Percentiles rank a stretch among this genome's conserved stretches.
Evolutionary conservation across 805 yeast species (phyloP).

Genomic region (Dipodascopsis uninucleata): DNA sequence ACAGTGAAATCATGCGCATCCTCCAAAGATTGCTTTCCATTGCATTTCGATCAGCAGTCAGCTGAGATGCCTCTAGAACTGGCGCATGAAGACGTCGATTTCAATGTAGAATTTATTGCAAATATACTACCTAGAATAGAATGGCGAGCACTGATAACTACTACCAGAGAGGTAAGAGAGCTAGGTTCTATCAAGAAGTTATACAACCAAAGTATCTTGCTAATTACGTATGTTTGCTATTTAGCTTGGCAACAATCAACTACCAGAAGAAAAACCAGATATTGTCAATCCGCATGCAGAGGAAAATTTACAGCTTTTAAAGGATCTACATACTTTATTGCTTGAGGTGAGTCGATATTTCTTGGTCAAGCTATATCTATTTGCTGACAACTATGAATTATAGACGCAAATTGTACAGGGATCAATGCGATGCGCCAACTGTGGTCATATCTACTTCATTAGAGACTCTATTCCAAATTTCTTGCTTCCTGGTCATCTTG

Average conservation of each 20-base stretch:
- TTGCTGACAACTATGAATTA: background rate
- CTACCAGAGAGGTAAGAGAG: slow-evolving; percentile 62
- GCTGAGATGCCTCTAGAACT: slow-evolving; percentile 49
- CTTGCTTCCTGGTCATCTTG: slow-evolving; percentile 89
- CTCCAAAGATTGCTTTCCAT: slow-evolving; percentile 75
- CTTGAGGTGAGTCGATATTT: slow-evolving; percentile 55
- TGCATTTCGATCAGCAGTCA: slow-evolving; percentile 51
- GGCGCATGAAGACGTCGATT: slow-evolving; percentile 73
- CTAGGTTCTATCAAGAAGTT: too few relatives aligned
- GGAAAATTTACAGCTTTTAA: slow-evolving; percentile 50
- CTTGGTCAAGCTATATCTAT: background rate
- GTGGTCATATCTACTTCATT: slow-evolving; percentile 83
- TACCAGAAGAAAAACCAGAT: slow-evolving; percentile 39
- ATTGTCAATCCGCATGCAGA: slow-evolving; percentile 49
- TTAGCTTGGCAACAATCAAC: slow-evolving; percentile 20
- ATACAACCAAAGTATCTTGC: too few relatives aligned
- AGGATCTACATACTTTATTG: slow-evolving; percentile 71
- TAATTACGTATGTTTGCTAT: background rate
- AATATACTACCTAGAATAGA: slow-evolving; percentile 78
- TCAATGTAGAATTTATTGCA: slow-evolving; percentile 71
- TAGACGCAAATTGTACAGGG: slow-evolving; percentile 80
- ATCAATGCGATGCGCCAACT: slow-evolving; percentile 79
- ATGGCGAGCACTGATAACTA: slow-evolving; percentile 79
- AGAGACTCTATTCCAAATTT: slow-evolving; percentile 93
- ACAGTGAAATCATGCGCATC: slow-evolving; percentile 78